Evolutionary conservation across 106 monocot genomes (phyloP).

Genomic region (Dendrobium nobile): DNA sequence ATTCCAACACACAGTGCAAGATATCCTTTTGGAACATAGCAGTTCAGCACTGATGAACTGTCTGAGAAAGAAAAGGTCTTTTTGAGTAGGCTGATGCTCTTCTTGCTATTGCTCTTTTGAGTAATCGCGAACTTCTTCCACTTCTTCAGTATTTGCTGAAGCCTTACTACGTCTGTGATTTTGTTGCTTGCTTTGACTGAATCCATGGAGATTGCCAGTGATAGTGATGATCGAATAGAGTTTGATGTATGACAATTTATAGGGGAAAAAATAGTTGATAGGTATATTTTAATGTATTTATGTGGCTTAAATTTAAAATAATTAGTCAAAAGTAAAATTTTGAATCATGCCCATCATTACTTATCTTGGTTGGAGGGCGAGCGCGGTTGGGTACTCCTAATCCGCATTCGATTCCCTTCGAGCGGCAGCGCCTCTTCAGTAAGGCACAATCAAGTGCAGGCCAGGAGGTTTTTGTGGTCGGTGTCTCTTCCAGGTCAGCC

Average conservation of each 20-base stretch:
- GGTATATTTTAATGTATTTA: neutral
- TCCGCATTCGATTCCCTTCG: no score
- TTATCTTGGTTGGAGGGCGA: no score
- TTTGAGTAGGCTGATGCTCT: conserved; percentile 26
- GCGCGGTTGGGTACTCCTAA: no score
- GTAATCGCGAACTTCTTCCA: conserved; percentile 79
- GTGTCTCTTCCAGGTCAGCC: no score
- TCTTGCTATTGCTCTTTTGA: conserved; percentile 37
- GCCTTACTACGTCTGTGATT: conserved; percentile 76
- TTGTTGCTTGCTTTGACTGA: conserved; percentile 46
- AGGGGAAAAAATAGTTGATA: neutral
- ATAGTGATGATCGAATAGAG: neutral
- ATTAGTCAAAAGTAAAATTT: no score
- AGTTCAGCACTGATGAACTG: neutral
- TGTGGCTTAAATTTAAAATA: no score
- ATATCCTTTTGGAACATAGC: conserved; percentile 24
- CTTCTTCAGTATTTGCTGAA: conserved; percentile 80
- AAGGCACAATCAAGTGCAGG: no score
- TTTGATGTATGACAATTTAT: neutral
- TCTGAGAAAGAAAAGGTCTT: conserved; percentile 4
- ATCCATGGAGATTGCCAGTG: conserved; percentile 23
- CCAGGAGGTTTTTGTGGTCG: no score
- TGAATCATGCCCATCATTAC: no score
- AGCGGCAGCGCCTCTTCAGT: no score
- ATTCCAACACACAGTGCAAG: conserved; percentile 29